Evolutionary conservation across 768 basidiomycete species (phyloP).

Genomic region (Hydnomerulius pinastri): DNA sequence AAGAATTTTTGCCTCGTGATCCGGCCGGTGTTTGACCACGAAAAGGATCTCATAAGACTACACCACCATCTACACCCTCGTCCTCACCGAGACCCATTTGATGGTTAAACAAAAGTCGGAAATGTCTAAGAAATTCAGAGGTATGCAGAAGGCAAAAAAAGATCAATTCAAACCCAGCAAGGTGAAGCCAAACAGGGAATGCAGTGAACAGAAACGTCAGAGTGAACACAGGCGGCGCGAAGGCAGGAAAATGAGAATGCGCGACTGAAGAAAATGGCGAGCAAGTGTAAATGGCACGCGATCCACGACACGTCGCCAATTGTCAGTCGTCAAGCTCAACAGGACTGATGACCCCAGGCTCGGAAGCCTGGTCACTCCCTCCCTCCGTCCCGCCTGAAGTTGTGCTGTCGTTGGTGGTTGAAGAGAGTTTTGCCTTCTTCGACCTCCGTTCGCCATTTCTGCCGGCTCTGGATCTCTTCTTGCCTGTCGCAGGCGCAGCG

Average conservation of each 20-base stretch:
- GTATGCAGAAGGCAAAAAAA: conserved; percentile 26
- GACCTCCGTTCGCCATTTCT: conserved; percentile 31
- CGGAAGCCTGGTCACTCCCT: conserved; percentile 29
- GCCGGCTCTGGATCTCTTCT: conserved; percentile 31
- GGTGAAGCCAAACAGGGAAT: not conserved
- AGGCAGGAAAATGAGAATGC: conserved; percentile 13
- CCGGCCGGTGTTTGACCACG: conserved; percentile 31
- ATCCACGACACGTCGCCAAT: conserved; percentile 1
- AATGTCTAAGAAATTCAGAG: conserved; percentile 14
- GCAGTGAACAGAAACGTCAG: not conserved
- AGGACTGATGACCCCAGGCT: conserved; percentile 25
- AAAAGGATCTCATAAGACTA: conserved; percentile 26
- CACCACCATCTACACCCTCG: conserved; percentile 13
- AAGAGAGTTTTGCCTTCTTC: conserved; percentile 34
- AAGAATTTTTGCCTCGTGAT: conserved; percentile 17
- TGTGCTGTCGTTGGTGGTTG: conserved; percentile 15
- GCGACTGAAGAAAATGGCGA: conserved; percentile 5
- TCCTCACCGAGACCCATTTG: conserved; percentile 24
- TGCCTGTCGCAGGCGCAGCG: conserved; percentile 19
- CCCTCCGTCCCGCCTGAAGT: conserved; percentile 25
- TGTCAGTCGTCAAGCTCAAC: conserved; percentile 25
- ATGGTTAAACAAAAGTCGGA: conserved; percentile 33
- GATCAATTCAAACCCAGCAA: conserved; percentile 24
- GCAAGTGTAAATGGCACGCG: not conserved
- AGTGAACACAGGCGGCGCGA: conserved; percentile 11